Conservation (phyloP, 495 filamentous ascomycete genomes). For the Pseudoneurospora amorphoporcata region DNA sequence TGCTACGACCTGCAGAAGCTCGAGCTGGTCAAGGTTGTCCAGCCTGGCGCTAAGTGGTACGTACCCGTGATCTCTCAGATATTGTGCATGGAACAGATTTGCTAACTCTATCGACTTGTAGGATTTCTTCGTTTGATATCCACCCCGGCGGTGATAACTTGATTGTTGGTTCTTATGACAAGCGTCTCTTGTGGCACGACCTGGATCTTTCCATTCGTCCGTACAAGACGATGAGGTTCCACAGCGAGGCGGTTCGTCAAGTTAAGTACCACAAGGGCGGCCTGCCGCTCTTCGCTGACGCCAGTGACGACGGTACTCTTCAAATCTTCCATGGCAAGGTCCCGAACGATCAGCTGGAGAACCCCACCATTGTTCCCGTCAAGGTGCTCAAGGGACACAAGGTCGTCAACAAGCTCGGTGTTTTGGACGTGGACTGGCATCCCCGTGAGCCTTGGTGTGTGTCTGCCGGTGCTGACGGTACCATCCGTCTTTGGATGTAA, state of each 20-base stretch:
- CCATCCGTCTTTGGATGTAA: slow-evolving; percentile 41
- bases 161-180: slow-evolving; percentile 88
- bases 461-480: slow-evolving; percentile 89
- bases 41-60: slow-evolving; percentile 67
- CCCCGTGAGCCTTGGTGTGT: slow-evolving; percentile 85
- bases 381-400: slow-evolving; percentile 89
- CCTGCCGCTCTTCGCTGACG: slow-evolving; percentile 84
- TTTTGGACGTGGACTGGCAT: slow-evolving; percentile 94
- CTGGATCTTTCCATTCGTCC: slow-evolving; percentile 81
- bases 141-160: slow-evolving; percentile 91
- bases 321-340: slow-evolving; percentile 97
- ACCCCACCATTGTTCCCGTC: slow-evolving; percentile 88
- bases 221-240: slow-evolving; percentile 93
- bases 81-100: background rate
- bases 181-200: slow-evolving; percentile 92
- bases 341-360: slow-evolving; percentile 86
- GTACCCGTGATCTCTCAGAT: background rate
- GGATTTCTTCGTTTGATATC: slow-evolving; percentile 89
- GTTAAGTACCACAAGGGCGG: slow-evolving; percentile 78
- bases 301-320: slow-evolving; percentile 83
- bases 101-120: slow-evolving; percentile 25
- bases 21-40: slow-evolving; percentile 78
- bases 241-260: slow-evolving; percentile 76
- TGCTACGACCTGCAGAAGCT: slow-evolving; percentile 86
- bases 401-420: slow-evolving; percentile 68